These are phyloP conservation scores for Acer campestre DNA, from an alignment of 345 rosid genomes.

Conservation along the genomic window DNA sequence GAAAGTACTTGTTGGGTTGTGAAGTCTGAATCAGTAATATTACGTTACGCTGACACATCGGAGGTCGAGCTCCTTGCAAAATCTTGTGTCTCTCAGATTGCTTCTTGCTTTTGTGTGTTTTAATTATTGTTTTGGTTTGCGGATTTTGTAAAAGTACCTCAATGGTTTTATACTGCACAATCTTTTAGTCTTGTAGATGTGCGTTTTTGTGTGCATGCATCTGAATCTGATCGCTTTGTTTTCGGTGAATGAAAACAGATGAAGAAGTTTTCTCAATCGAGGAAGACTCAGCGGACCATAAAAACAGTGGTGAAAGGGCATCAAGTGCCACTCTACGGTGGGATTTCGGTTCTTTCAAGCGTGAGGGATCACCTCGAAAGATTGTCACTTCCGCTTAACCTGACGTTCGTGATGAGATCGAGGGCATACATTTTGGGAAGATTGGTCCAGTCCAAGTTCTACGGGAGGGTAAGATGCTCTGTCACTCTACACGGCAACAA, in stretches of 20 bases:
- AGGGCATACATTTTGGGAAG: constrained; percentile 82
- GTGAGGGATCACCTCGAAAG: constrained; percentile 38
- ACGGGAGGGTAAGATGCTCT: constrained; percentile 54
- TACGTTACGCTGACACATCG: too few species aligned
- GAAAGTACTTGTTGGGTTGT: too few species aligned
- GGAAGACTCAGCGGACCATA: constrained; percentile 51
- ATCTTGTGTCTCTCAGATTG: too few species aligned
- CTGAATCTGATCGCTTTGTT: constrained; percentile 5
- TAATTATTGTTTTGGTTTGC: too few species aligned
- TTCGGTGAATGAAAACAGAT: constrained; percentile 41
- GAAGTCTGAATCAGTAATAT: too few species aligned
- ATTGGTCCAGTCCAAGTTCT: constrained; percentile 66
- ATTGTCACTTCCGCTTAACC: constrained; percentile 65
- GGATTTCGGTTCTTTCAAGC: constrained; percentile 48
- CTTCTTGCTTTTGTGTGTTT: too few species aligned
- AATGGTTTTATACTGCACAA: too few species aligned
- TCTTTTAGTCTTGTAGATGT: too few species aligned
- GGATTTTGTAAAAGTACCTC: too few species aligned
- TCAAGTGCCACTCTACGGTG: constrained; percentile 89
- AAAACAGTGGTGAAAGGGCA: constrained; percentile 57
- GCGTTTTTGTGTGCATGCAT: not conserved
- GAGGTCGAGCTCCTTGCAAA: too few species aligned
- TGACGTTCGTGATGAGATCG: constrained; percentile 74
- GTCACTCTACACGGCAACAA: constrained; percentile 55
- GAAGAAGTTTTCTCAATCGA: constrained; percentile 70